These are phyloP conservation scores for Fragilariopsis cylindrus DNA, from an alignment of 108 stramenopile species.

Conservation along the genomic window DNA sequence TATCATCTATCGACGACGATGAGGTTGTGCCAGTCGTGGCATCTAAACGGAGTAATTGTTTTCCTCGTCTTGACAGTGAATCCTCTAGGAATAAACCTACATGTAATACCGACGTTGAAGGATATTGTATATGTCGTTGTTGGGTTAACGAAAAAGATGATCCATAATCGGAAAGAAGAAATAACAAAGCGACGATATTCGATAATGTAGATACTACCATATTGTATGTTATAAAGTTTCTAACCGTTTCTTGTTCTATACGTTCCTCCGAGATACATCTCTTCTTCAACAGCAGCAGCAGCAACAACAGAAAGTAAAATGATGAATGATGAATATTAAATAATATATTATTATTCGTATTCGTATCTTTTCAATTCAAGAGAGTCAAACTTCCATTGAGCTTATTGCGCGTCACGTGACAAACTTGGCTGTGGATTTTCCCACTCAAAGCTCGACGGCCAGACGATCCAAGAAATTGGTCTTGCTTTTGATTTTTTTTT, in stretches of 20 bases:
- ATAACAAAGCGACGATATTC: background rate
- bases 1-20: background rate
- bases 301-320: too few relatives aligned
- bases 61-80: background rate
- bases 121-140: background rate
- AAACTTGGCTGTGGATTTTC: too few relatives aligned
- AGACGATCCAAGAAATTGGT: too few relatives aligned
- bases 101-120: background rate
- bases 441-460: too few relatives aligned
- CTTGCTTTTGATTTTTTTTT: too few relatives aligned
- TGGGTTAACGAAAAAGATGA: background rate
- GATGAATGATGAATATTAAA: too few relatives aligned
- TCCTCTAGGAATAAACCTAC: background rate
- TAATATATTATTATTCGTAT: too few relatives aligned
- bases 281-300: background rate
- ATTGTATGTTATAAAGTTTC: background rate
- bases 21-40: background rate
- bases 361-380: too few relatives aligned
- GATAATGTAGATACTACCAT: background rate
- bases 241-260: background rate
- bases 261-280: background rate
- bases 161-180: background rate
- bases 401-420: too few relatives aligned
- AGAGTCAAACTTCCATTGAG: too few relatives aligned
- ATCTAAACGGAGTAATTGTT: background rate